phyloP scores from a whole-genome alignment of 768 basidiomycete species.

The Suillus cothurnatus region DNA sequence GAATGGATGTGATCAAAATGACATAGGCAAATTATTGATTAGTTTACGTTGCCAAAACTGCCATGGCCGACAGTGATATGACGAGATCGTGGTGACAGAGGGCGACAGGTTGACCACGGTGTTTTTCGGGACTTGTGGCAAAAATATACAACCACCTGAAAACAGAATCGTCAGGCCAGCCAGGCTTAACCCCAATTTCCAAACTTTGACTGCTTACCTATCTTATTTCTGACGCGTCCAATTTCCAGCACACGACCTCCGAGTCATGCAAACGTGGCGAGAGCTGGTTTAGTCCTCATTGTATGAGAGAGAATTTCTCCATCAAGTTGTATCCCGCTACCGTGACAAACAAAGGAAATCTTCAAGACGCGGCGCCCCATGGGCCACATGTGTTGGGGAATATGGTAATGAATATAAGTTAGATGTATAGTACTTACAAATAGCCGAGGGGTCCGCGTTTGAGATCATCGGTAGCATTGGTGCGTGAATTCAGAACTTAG shows the following conservation, averaged over 20 bases:
- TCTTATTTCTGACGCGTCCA: background rate
- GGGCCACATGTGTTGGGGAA: too few species aligned
- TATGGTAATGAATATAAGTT: too few species aligned
- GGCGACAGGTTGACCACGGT: background rate
- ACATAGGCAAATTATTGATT: background rate
- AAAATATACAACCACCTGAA: background rate
- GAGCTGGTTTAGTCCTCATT: background rate
- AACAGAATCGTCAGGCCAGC: background rate
- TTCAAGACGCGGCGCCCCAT: too few species aligned
- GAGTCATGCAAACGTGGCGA: background rate
- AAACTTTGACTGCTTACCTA: background rate
- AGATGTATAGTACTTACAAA: too few species aligned
- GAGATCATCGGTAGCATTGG: too few species aligned
- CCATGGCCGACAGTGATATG: background rate
- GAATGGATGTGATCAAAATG: background rate
- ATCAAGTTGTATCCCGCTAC: too few species aligned
- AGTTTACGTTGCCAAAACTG: background rate
- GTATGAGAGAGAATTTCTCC: too few species aligned
- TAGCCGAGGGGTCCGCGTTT: too few species aligned
- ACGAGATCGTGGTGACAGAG: background rate
- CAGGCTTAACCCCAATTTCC: background rate
- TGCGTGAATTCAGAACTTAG: too few species aligned
- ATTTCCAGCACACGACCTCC: slow-evolving; percentile 22
- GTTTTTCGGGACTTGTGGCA: background rate
- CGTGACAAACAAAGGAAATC: too few species aligned